Evolutionary conservation across 352 stramenopile genomes (phyloP), one percentile per base, ranked within the genome.

Genomic region (Peronosclerospora sorghi): DNA sequence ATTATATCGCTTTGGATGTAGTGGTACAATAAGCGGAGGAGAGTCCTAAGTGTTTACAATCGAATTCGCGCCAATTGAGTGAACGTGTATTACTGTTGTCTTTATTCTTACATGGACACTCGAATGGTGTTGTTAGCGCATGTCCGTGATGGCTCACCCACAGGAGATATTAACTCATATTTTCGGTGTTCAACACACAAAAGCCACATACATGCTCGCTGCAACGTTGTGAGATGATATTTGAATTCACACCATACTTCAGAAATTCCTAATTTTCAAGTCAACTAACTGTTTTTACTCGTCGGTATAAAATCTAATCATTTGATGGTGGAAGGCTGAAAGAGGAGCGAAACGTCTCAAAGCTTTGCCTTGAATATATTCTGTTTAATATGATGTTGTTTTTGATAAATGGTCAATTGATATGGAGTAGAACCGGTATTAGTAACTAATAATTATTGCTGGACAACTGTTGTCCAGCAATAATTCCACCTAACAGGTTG

Each of bases 141-240:
- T 19, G 63, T 97, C 2, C 62, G 51, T 1, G 91, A 87, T 19
- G 60, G 53, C 18, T 92, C 87, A 2, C 63, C 88, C 9, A 67
- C 63, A 18, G 80, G 69, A 10, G 78, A 93, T 2, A 39, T 53
- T 1, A 85, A 76, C 24, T 58, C 85, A 8, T 83, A 68, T 18
- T 97, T 96, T 54, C 75, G 86, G 1, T 97, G 89, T 52, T 77
- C 77, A 10, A 96, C 86, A 0, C 68, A 71, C 0, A 94, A 89
- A 48, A 92, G 92, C 5, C 73, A 94, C 27, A 95, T 97, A 65
- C 68, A 97, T 1, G 67, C 84, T 6, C 92, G 92, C 0, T n/a
- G n/a, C 95, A 96, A 55, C 72, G 87, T 10, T 94, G 81, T 45
- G 92, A 97, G 46, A 96, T 97, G 80, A 82, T 95, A n/a, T 97